These are phyloP conservation scores for Trametes polyzona DNA, from an alignment of 1,284 basidiomycete species.

Conservation along the genomic window DNA sequence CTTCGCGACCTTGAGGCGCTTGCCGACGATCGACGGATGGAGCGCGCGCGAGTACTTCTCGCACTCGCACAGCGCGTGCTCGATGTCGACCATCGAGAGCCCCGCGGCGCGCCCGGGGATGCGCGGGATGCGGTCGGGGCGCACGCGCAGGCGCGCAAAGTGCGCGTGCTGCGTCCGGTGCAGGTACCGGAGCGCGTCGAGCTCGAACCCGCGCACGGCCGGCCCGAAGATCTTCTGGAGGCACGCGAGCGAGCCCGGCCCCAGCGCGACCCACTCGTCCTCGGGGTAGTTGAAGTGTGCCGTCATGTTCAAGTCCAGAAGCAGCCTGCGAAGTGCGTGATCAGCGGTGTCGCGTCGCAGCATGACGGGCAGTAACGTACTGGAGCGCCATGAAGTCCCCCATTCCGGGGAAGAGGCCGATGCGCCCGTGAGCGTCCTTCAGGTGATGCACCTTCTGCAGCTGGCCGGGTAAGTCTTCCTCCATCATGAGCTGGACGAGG, in stretches of 20 bases:
- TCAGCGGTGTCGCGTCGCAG: not conserved
- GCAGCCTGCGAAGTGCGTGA: slow-evolving; percentile 33
- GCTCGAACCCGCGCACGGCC: slow-evolving; percentile 35
- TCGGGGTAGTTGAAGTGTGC: slow-evolving; percentile 43
- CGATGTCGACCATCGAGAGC: slow-evolving; percentile 46
- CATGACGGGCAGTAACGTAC: slow-evolving; percentile 32
- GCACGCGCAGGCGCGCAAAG: slow-evolving; percentile 40
- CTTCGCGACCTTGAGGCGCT: slow-evolving; percentile 29
- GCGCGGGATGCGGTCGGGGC: slow-evolving; percentile 32
- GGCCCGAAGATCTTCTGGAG: slow-evolving; percentile 47
- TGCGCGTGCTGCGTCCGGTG: slow-evolving; percentile 42
- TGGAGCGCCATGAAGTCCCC: slow-evolving; percentile 47
- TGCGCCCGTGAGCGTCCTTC: slow-evolving; percentile 42
- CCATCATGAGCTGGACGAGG: slow-evolving; percentile 44
- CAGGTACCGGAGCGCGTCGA: slow-evolving; percentile 43
- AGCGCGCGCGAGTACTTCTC: slow-evolving; percentile 45
- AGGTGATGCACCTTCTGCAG: slow-evolving; percentile 38
- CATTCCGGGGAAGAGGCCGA: slow-evolving; percentile 43
- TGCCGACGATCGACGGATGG: slow-evolving; percentile 36
- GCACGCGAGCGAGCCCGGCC: slow-evolving; percentile 44
- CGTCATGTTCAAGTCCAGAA: slow-evolving; percentile 49
- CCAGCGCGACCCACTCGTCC: slow-evolving; percentile 45
- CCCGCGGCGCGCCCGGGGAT: slow-evolving; percentile 28
- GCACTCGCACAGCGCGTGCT: slow-evolving; percentile 50
- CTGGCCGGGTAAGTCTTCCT: slow-evolving; percentile 38